phyloP scores from a whole-genome alignment of 495 filamentous ascomycete species.

The Extremus antarcticus region DNA sequence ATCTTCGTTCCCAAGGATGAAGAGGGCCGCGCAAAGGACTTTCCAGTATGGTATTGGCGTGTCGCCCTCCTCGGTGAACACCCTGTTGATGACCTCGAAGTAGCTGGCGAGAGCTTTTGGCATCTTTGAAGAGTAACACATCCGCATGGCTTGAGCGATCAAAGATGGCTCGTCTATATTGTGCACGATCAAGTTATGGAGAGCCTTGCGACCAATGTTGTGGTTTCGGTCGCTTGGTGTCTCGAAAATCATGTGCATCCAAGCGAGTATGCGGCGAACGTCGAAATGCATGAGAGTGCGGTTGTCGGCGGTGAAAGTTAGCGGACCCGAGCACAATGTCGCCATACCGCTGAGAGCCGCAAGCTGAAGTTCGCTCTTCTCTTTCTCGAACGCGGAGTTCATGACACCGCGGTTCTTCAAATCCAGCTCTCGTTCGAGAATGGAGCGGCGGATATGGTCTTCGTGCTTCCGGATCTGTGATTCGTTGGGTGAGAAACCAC shows the following conservation, averaged over 20 bases:
- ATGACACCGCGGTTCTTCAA: conserved; percentile 60
- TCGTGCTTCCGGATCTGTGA: conserved; percentile 69
- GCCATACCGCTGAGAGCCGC: conserved; percentile 95
- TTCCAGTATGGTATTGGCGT: conserved; percentile 67
- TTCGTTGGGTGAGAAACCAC: conserved; percentile 91
- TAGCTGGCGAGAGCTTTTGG: conserved; percentile 87
- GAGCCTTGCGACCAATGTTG: conserved; percentile 76
- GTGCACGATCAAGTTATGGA: conserved; percentile 83
- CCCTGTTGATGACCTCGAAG: conserved; percentile 81
- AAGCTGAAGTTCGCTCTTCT: conserved; percentile 81
- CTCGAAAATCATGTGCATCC: conserved; percentile 91
- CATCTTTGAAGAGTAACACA: conserved; percentile 69
- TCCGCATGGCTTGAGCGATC: conserved; percentile 73
- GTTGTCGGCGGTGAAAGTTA: conserved; percentile 77
- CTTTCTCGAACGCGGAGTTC: conserved; percentile 87
- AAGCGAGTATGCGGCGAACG: conserved; percentile 78
- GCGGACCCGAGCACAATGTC: conserved; percentile 79
- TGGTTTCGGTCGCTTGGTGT: conserved; percentile 81
- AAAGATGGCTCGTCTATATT: conserved; percentile 77
- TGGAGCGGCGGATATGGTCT: conserved; percentile 73
- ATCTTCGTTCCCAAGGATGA: conserved; percentile 82
- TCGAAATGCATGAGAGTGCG: conserved; percentile 79
- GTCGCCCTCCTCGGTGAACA: conserved; percentile 70
- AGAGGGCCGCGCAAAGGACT: conserved; percentile 74
- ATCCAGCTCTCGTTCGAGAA: conserved; percentile 56